Evolutionary conservation across 108 stramenopile genomes (phyloP), one percentile per base, ranked within the genome.

Genomic region (Tribonema minus): DNA sequence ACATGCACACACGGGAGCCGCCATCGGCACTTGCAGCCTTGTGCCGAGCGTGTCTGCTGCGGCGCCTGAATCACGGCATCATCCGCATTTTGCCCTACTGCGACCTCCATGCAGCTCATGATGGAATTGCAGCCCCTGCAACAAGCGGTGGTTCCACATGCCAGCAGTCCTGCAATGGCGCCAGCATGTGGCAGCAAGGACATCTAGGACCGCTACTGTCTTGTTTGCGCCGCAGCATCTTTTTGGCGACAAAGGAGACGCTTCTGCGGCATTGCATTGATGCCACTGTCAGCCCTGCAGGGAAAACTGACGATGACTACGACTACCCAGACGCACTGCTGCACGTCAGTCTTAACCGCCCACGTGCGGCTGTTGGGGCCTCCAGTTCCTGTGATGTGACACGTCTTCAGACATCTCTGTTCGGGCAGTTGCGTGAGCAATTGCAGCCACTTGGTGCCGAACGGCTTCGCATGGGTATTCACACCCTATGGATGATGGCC

Each of bases 391-490:
- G 65, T 58, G 12, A 34, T 36, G 37, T 81, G 12, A 58, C 73
- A 59, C 92, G 90, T 67, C 84, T 90, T 61, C 91, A 91, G 62
- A 84, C 90, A 67, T 91, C 90, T 62, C 93, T 96, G 12, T 96
- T 98, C 84, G 90, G 91, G 0, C 97, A 98, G 82, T 86, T 98
- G 27, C 93, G 91, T 58, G 86, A 81, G 46, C 94, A 98, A 84
- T 90, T 94, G 68, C 87, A 87, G 61, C 81, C 23, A 25, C 46
- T 87, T 23, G 72, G 68, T 6, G 28, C 81, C 0, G 36, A 37
- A 25, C 70, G 37, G 28, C 79, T 87, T 38, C 85, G 88, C 25
- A 86, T 88, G 54, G 67, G 67, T 88, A 88, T 64, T 85, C 83
- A 37, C 88, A 88, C 64, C 88, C 87, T 0, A 88, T 88, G 87